Percentiles rank a stretch among this genome's conserved stretches.
phyloP scores from a whole-genome alignment of 2,329 filamentous ascomycete genomes.

The Venturia pyrina region DNA sequence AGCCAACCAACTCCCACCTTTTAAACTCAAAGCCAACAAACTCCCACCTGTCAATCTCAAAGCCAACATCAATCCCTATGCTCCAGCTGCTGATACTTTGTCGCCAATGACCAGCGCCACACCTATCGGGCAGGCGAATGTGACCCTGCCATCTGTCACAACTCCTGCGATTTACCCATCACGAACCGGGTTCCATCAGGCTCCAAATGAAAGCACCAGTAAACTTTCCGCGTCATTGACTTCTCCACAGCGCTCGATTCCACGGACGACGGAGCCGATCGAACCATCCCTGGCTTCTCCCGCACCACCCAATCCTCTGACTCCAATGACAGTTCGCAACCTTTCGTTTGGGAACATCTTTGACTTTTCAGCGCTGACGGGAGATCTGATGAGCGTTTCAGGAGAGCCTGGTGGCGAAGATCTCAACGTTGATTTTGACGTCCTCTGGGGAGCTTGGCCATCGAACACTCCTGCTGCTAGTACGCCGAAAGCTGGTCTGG shows the following conservation, averaged over 20 bases:
- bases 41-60: conserved; percentile 5
- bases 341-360: conserved; percentile 20
- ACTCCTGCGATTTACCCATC: not conserved
- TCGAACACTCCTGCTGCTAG: conserved; percentile 6
- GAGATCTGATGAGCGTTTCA: conserved; percentile 15
- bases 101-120: not conserved
- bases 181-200: not conserved
- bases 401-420: conserved; percentile 25
- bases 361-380: conserved; percentile 27
- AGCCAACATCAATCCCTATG: conserved; percentile 8
- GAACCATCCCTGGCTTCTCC: conserved; percentile 9
- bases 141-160: not conserved
- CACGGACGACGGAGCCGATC: not conserved
- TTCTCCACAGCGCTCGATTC: not conserved
- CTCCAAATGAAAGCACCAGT: not conserved
- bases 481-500: not conserved
- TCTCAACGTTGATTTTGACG: conserved; percentile 32
- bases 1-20: conserved; percentile 7
- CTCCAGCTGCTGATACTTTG: not conserved
- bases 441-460: conserved; percentile 31
- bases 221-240: not conserved
- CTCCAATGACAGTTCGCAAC: not conserved
- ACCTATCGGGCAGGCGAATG: conserved; percentile 97
- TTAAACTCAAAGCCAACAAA: conserved; percentile 5
- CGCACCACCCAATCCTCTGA: conserved; percentile 3